Base-by-base conservation (phyloP, 176 grass and related monocot species). In the Eremochloa ophiuroides region DNA sequence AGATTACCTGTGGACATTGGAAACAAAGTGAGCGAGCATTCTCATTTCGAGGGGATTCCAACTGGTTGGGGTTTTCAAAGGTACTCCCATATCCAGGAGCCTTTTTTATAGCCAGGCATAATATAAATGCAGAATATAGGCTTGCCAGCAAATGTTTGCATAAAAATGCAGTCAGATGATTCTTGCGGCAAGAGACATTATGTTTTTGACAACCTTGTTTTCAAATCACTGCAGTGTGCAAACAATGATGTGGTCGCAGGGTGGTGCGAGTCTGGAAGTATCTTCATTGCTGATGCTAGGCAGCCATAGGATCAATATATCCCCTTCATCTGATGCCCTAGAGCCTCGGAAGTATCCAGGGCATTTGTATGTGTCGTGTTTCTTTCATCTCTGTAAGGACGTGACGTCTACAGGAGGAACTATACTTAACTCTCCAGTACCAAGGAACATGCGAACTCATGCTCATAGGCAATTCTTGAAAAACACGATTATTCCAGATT, bases 41-140 rank as follows among this genome's bases (percentile, higher is more conserved):
- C 75, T 91, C 95, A 73, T 98, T 94, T 81, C 89, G 86, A 81
- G 95, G 95, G 59, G 92, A 98, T 80, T 94, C 95, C 43, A 98
- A 94, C 63, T 98, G 86, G 88, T 55, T 98, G 62, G 88, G 92
- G 34, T 98, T 98, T 84, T 90, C 89, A 44, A 93, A 94, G 95
- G 95, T 98, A 87, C 8, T 55, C 18, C 5, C 1, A 4, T 80
- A 44, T 67, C 22, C 6, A 1, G 35, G 39, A 8, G 38, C 18
- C 28, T 18, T 22, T 14, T 65, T 44, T 28, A 17, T 28, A 44
- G 40, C 40, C 41, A 15, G 17, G 46, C 39, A 30, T 42, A 33
- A 18, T 28, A 14, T 50, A 37, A 47, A 50, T 14, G 17, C 7
- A 29, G 12, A 66, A 25, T 44, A 22, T 62, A 43, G 1, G 3